Conservation (phyloP, 306 rosid genomes). For the Lathyrus tuberosus region DNA sequence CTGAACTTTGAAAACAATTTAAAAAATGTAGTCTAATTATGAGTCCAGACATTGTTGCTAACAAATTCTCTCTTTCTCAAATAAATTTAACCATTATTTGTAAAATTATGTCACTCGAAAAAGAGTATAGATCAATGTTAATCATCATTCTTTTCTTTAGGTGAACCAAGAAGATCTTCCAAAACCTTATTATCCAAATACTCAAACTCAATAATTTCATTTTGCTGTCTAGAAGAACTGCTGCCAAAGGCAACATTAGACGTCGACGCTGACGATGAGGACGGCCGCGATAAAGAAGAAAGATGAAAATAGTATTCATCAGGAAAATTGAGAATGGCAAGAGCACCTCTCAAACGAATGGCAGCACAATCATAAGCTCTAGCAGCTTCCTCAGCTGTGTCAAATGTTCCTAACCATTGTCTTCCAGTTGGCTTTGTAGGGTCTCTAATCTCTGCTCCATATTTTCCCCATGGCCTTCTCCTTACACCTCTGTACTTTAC, state of each 20-base stretch:
- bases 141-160: constrained; percentile 10
- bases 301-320: constrained; percentile 36
- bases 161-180: constrained; percentile 44
- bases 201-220: constrained; percentile 45
- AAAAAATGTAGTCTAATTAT: background rate
- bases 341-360: constrained; percentile 58
- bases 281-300: constrained; percentile 30
- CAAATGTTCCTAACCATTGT: constrained; percentile 74
- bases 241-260: background rate
- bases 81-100: background rate
- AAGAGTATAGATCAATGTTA: background rate
- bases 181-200: constrained; percentile 46
- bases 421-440: constrained; percentile 59
- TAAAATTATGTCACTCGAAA: background rate
- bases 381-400: constrained; percentile 75
- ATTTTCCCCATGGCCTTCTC: constrained; percentile 78
- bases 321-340: constrained; percentile 54
- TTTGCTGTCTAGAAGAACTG: background rate
- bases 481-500: constrained; percentile 68
- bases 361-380: constrained; percentile 81
- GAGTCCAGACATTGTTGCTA: background rate
- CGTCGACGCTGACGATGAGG: constrained; percentile 4
- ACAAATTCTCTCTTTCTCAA: background rate
- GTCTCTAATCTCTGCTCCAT: constrained; percentile 71
- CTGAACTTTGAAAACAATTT: too few species aligned